Conservation (phyloP, 2,329 filamentous ascomycete genomes). For the Aspergillus sp. region DNA sequence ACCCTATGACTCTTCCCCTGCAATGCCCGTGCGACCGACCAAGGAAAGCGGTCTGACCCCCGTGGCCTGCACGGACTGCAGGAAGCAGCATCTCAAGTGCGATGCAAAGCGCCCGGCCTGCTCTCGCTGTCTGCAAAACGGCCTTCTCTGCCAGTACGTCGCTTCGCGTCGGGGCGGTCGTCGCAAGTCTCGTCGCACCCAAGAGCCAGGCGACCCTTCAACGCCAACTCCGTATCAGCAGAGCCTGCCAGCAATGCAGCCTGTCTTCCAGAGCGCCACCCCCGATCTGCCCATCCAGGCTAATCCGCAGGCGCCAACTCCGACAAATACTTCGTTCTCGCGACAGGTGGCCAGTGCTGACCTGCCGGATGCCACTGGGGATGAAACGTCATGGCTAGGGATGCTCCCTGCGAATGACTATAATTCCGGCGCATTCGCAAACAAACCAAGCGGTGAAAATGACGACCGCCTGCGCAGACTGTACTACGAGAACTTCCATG, state of each 20-base stretch:
- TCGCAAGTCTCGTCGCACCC: conserved; percentile 31
- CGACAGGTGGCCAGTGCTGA: not conserved
- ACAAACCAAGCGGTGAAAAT: not conserved
- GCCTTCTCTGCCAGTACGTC: conserved; percentile 65
- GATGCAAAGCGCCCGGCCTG: conserved; percentile 66
- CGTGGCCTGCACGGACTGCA: conserved; percentile 48
- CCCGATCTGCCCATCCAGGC: not conserved
- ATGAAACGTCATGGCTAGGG: not conserved
- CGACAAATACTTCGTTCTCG: not conserved
- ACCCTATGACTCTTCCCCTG: not conserved
- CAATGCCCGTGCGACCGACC: conserved; percentile 10
- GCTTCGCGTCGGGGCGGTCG: conserved; percentile 65
- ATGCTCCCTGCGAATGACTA: not conserved
- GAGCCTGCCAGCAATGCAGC: not conserved
- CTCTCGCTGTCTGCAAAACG: conserved; percentile 60
- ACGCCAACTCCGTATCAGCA: not conserved
- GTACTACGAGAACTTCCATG: conserved; percentile 55
- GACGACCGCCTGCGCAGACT: conserved; percentile 44
- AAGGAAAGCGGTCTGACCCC: conserved; percentile 26
- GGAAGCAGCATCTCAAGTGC: conserved; percentile 69
- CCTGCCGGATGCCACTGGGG: not conserved
- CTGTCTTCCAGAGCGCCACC: not conserved
- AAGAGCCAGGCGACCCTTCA: not conserved
- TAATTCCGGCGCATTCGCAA: not conserved
- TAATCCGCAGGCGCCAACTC: not conserved